Conservation (phyloP, 1,139 yeast genomes). For the Kurtzmaniella quercitrusa region DNA sequence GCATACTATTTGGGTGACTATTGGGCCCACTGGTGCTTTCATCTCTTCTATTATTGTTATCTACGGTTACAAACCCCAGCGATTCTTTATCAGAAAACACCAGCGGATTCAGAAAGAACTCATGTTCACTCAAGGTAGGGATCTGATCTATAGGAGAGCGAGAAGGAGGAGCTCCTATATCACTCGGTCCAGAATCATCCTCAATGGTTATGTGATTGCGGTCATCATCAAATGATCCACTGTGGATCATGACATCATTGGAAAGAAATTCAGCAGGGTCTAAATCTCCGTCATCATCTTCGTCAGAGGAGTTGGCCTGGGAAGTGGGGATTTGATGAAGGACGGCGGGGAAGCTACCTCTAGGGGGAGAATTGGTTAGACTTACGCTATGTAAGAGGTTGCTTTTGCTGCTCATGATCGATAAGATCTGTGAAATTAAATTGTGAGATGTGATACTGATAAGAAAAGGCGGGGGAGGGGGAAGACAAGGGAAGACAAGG, state of each 20-base stretch:
- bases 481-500: background rate
- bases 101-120: conserved; percentile 21
- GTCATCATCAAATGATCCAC: too few relatives aligned
- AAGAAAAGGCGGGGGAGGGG: background rate
- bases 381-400: background rate
- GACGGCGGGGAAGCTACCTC: background rate
- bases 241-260: conserved; percentile 12
- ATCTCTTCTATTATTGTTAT: background rate
- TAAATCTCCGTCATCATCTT: conserved; percentile 24
- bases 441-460: background rate
- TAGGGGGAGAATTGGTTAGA: background rate
- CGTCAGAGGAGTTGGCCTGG: conserved; percentile 17
- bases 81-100: conserved; percentile 4
- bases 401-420: background rate
- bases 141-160: conserved; percentile 1
- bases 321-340: conserved; percentile 11
- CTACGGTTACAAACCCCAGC: background rate
- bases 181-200: conserved; percentile 8
- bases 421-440: background rate
- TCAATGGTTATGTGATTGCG: too few relatives aligned
- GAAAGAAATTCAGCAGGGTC: conserved; percentile 26
- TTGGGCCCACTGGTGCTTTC: background rate
- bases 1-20: background rate
- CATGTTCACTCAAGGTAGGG: conserved; percentile 13
- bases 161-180: background rate